Percentiles rank a stretch among this genome's conserved stretches.
These are phyloP conservation scores for Boechera stricta DNA, from an alignment of 345 rosid species.

Conservation along the genomic window DNA sequence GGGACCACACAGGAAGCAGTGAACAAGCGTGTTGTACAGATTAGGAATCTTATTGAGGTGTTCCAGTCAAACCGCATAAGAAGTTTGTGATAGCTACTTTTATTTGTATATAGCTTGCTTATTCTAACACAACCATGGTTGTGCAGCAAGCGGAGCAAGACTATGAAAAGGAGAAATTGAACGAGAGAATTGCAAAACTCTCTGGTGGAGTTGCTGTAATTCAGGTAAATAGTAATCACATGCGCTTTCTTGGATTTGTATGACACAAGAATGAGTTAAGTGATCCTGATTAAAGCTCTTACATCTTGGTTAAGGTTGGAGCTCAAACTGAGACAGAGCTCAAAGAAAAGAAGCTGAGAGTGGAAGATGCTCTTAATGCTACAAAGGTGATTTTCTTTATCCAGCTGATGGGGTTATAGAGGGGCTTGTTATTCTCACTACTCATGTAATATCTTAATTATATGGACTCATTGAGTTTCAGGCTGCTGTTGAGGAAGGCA, in stretches of 20 bases:
- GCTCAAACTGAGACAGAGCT: constrained; percentile 93
- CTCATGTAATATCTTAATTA: not conserved
- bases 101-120: not conserved
- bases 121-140: not conserved
- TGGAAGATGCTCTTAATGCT: constrained; percentile 95
- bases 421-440: not conserved
- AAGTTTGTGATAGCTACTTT: not conserved
- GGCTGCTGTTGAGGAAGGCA: constrained; percentile 86
- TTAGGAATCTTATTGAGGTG: constrained; percentile 90
- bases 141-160: constrained; percentile 89
- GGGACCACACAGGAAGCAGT: constrained; percentile 97
- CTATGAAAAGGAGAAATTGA: constrained; percentile 94
- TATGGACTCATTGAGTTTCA: constrained; percentile 31
- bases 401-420: not conserved
- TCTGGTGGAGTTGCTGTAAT: constrained; percentile 87
- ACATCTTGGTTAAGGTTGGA: constrained; percentile 55
- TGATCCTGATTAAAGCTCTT: not conserved
- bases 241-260: not conserved
- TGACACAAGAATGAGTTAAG: constrained; percentile 1
- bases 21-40: constrained; percentile 88
- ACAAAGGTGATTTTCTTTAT: constrained; percentile 63
- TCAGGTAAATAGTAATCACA: constrained; percentile 52
- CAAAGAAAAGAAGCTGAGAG: constrained; percentile 92
- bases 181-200: constrained; percentile 92
- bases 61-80: not conserved